Evolutionary conservation across 2,329 filamentous ascomycete genomes (phyloP).

Genomic region (Herpotrichia juniperi): DNA sequence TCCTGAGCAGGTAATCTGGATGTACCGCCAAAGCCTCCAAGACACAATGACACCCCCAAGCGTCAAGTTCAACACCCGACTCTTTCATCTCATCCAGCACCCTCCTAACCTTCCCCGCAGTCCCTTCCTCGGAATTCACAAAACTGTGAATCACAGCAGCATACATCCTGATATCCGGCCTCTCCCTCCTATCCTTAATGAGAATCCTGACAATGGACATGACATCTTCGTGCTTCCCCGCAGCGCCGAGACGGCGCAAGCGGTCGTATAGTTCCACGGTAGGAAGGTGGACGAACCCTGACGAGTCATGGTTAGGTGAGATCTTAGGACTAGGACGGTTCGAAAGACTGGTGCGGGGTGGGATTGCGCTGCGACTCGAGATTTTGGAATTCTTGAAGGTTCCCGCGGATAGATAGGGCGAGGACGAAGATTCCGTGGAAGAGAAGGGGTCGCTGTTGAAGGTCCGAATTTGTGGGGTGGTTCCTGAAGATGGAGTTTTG

Average conservation of each 20-base stretch:
- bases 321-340: no score
- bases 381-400: no score
- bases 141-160: constrained; percentile 78
- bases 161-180: constrained; percentile 68
- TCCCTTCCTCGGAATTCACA: constrained; percentile 67
- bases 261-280: constrained; percentile 38
- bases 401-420: neutral
- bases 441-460: constrained; percentile 19
- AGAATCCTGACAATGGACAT: constrained; percentile 62
- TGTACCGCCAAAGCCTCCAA: constrained; percentile 79
- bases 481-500: neutral
- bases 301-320: neutral
- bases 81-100: constrained; percentile 76
- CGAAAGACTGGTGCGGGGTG: no score
- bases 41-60: constrained; percentile 71
- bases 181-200: constrained; percentile 60
- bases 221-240: constrained; percentile 31
- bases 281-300: constrained; percentile 29
- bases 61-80: constrained; percentile 67
- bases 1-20: constrained; percentile 80
- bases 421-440: neutral
- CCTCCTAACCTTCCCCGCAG: constrained; percentile 64
- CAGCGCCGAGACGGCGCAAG: constrained; percentile 31
- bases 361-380: no score
- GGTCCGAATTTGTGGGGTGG: constrained; percentile 12